Evolutionary conservation across 805 yeast genomes (phyloP).

Genomic region (Yarrowia deformans): DNA sequence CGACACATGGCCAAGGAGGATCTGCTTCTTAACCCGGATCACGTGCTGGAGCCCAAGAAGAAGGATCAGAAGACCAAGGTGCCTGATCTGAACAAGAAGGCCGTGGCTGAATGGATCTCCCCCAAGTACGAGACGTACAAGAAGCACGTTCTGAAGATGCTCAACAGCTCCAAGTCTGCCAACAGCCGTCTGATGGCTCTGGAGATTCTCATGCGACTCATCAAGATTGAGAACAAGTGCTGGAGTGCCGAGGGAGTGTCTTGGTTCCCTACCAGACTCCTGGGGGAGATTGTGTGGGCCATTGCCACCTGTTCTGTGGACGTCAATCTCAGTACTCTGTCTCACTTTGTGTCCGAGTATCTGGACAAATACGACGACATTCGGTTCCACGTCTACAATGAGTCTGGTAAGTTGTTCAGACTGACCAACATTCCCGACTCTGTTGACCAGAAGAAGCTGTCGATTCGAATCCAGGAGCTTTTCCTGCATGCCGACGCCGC

Average conservation of each 20-base stretch:
- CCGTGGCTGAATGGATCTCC: constrained; percentile 69
- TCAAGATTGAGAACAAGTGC: constrained; percentile 56
- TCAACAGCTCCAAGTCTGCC: constrained; percentile 47
- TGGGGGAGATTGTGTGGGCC: constrained; percentile 52
- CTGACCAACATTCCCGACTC: constrained; percentile 27
- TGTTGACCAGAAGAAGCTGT: constrained; percentile 38
- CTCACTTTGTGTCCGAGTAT: constrained; percentile 64
- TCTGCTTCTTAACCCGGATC: constrained; percentile 45
- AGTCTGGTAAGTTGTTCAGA: constrained; percentile 51
- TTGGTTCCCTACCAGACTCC: constrained; percentile 67
- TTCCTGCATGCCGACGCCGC: constrained; percentile 40
- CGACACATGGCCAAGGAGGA: constrained; percentile 55
- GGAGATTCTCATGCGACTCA: constrained; percentile 54
- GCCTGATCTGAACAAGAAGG: constrained; percentile 56
- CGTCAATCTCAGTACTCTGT: constrained; percentile 53
- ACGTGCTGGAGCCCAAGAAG: constrained; percentile 32
- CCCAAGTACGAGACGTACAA: constrained; percentile 65
- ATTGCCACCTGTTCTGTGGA: constrained; percentile 50
- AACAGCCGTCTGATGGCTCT: constrained; percentile 42
- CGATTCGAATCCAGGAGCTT: constrained; percentile 43
- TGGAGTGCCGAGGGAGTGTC: constrained; percentile 54
- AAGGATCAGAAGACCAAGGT: constrained; percentile 43
- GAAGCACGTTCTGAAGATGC: constrained; percentile 53
- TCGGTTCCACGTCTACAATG: constrained; percentile 73
- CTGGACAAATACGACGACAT: constrained; percentile 74